These are phyloP conservation scores for Trametes cinnabarina DNA, from an alignment of 768 basidiomycete species.

Conservation along the genomic window DNA sequence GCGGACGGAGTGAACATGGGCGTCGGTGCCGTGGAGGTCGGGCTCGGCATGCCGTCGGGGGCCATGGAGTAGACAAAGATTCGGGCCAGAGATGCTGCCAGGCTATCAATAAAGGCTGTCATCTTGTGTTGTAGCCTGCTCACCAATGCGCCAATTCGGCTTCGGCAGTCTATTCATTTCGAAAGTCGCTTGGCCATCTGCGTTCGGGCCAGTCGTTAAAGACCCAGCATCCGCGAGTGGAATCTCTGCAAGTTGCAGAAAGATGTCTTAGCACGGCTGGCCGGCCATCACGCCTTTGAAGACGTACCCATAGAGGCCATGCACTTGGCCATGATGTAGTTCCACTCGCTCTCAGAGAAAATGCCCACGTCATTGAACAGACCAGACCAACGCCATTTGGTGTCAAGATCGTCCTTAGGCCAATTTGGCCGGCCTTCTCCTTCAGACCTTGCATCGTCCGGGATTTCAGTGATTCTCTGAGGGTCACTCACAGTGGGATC, in stretches of 20 bases:
- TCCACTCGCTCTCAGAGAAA: constrained; percentile 81
- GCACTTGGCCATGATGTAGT: constrained; percentile 85
- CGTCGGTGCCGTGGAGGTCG: constrained; percentile 63
- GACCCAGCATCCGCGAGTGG: constrained; percentile 72
- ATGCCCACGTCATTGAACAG: constrained; percentile 67
- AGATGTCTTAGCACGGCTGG: not conserved
- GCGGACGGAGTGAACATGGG: constrained; percentile 71
- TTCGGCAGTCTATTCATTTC: constrained; percentile 74
- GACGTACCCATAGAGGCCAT: constrained; percentile 77
- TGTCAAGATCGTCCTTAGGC: constrained; percentile 42
- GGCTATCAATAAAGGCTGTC: not conserved
- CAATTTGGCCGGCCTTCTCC: constrained; percentile 60
- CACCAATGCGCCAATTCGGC: constrained; percentile 71
- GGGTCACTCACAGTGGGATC: constrained; percentile 78
- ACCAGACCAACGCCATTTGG: constrained; percentile 49
- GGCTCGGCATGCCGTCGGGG: constrained; percentile 54
- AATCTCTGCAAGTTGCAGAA: constrained; percentile 48
- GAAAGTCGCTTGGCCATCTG: constrained; percentile 70
- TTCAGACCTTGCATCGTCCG: constrained; percentile 65
- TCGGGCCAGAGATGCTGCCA: constrained; percentile 70
- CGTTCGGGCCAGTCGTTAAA: constrained; percentile 70
- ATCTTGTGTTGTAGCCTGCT: constrained; percentile 26
- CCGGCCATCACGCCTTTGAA: not conserved
- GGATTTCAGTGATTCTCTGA: constrained; percentile 57
- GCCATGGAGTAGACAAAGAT: constrained; percentile 91